These are phyloP conservation scores for Taiwanofungus camphoratus DNA, from an alignment of 1,284 basidiomycete species.

Conservation along the genomic window DNA sequence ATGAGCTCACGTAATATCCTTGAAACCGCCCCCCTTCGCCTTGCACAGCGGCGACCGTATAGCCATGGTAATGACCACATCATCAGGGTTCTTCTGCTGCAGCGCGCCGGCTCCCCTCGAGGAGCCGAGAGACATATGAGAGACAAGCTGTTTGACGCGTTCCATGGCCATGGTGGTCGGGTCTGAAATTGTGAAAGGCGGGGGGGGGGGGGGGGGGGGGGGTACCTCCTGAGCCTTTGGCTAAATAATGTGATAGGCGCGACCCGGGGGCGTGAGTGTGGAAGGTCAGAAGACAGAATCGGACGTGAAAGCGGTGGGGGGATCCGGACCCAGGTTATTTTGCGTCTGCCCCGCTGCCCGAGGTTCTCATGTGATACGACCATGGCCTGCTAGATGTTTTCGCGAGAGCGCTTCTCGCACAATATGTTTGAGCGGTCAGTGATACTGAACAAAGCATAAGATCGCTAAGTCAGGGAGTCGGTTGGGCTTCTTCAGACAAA, in stretches of 20 bases:
- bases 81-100: constrained; percentile 54
- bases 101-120: constrained; percentile 41
- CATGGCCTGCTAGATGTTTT: too few relatives aligned
- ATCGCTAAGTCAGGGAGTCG: too few relatives aligned
- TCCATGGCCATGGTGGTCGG: constrained; percentile 28
- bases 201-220: background rate
- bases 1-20: constrained; percentile 57
- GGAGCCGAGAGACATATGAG: constrained; percentile 43
- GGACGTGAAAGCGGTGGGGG: too few relatives aligned
- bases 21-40: constrained; percentile 76
- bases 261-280: too few relatives aligned
- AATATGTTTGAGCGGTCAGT: too few relatives aligned
- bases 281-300: background rate
- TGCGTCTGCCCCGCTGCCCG: too few relatives aligned
- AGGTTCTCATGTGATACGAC: too few relatives aligned
- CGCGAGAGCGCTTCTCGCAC: too few relatives aligned
- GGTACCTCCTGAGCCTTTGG: background rate
- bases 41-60: constrained; percentile 72
- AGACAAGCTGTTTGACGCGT: constrained; percentile 60
- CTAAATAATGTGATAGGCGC: too few relatives aligned
- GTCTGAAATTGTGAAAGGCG: background rate
- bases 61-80: constrained; percentile 78
- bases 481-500: too few relatives aligned
- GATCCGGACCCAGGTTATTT: too few relatives aligned
- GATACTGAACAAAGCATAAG: too few relatives aligned